Evolutionary conservation across 2,329 filamentous ascomycete genomes (phyloP), one percentile per base, ranked within the genome.

Genomic region (Incumbomyces delicatus): DNA sequence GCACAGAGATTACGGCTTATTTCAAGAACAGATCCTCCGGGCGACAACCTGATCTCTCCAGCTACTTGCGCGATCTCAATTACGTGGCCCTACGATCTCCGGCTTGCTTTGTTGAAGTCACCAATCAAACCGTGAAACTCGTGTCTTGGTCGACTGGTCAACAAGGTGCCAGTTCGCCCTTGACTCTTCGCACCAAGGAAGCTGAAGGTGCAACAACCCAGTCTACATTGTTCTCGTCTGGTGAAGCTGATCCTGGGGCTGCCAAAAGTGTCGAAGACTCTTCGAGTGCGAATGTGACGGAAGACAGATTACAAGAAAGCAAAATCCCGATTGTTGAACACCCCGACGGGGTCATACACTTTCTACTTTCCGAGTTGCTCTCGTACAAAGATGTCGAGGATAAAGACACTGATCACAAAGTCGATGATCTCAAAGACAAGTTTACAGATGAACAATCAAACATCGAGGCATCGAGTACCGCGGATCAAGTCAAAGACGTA

Each of bases 341-440:
- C 52, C 87, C 90, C 0, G 92, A 96, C 63, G 92, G 92, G 3
- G 87, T 98, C 2, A 83, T 98, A 48, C 87, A 96, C 60, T 98
- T 95, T 65, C 73, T 98, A 17, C 79, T 98, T 3, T 94, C 86
- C 49, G 92, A 98, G 63, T 72, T 98, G 38, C 74, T 95, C 47
- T 89, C 87, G 42, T 96, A 94, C 66, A 84, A 85, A 58, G 89
- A 95, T 61, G 87, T 95, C 4, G 87, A 94, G 32, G 90, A 96
- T 59, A 1, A 67, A 69, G 44, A 58, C 64, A 43, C 42, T 29
- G 40, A 20, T 13, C 22, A 58, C 17, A 34, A 50, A 32, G 55
- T 58, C 33, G 44, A 53, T 40, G 43, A 43, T 13, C 27, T 37
- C 27, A 45, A 56, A 33, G 62, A 65, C 55, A 53, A 57, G 55